Evolutionary conservation across 2,329 filamentous ascomycete species (phyloP), one percentile per base, ranked within the genome.

Genomic region (Claviceps spartinae): DNA sequence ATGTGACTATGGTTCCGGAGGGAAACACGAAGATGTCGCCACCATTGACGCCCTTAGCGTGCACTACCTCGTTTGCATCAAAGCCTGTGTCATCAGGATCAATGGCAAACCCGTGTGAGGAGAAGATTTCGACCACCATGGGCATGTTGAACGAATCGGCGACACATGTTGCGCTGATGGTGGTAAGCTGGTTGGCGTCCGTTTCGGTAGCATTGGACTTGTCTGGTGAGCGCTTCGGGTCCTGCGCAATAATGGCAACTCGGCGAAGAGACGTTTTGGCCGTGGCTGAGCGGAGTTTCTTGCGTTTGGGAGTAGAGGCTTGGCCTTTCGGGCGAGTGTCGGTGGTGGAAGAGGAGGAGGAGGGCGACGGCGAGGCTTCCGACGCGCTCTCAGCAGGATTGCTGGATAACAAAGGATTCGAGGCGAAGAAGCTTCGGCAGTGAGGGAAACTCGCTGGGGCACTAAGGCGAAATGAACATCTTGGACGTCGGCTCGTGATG

Each of bases 11-110:
- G 13, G 90, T 95, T 11, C 93, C 93, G 0, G 90, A 95, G 8
- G 91, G 89, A 59, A 98, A 98, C 52, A 98, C 83, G 63, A 97
- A 97, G 49, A 97, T 81, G 68, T 98, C 93, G 37, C 89, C 90
- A 53, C 81, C 75, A 63, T 80, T 77, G 54, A 76, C 72, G 8
- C 74, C 74, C 49, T 78, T 71, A 6, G 79, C 81, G 61, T 84
- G 81, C 48, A 84, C 76, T 5, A 84, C 79, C 60, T 83, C 79
- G 56, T 73, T 72, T 47, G 74, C 70, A 57, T 82, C 78, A 58
- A 84, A 82, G 14, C 73, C 77, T 13, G 76, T 80, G 48, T 68
- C 70, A 58, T 84, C 78, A 2, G 81, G 81, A 59, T 84, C 79
- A 50, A 83, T 75, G 42, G 70, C 67, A 61, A 82, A 83, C 48